A percentile compares a stretch with the other conserved stretches of the same genome.
Conservation (phyloP, 1,139 yeast genomes). For the Pichia sp. region DNA sequence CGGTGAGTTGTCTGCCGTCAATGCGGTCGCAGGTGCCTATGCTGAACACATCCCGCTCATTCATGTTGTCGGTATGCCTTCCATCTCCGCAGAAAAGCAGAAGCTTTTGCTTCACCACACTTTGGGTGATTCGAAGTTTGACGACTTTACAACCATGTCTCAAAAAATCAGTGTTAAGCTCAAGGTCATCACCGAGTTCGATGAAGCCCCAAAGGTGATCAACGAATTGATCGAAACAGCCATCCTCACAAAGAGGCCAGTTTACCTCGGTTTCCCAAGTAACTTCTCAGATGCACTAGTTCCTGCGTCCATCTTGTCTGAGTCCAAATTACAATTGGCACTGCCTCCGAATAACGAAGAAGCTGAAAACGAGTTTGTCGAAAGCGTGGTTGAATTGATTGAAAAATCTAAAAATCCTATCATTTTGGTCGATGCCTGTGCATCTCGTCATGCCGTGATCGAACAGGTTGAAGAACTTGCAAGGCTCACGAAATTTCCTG, state of each 20-base stretch:
- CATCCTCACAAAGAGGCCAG: conserved; percentile 72
- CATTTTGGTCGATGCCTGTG: conserved; percentile 83
- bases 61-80: conserved; percentile 57
- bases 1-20: conserved; percentile 58
- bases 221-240: conserved; percentile 76
- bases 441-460: conserved; percentile 68
- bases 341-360: conserved; percentile 62
- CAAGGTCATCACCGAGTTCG: conserved; percentile 57
- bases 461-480: conserved; percentile 61
- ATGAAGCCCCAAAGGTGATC: conserved; percentile 61
- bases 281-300: conserved; percentile 68
- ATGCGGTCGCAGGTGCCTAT: conserved; percentile 56
- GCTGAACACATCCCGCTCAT: conserved; percentile 58
- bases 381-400: conserved; percentile 50
- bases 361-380: conserved; percentile 70
- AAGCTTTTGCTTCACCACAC: conserved; percentile 50
- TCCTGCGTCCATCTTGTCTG: conserved; percentile 51
- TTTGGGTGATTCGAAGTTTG: conserved; percentile 78
- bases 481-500: conserved; percentile 72
- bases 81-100: conserved; percentile 61
- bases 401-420: conserved; percentile 61
- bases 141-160: conserved; percentile 74
- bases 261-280: conserved; percentile 78
- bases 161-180: conserved; percentile 64
- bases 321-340: conserved; percentile 48